Base-by-base conservation (phyloP, 192 early-diverging fungal genomes). In the Rhizophagus prolifer region DNA sequence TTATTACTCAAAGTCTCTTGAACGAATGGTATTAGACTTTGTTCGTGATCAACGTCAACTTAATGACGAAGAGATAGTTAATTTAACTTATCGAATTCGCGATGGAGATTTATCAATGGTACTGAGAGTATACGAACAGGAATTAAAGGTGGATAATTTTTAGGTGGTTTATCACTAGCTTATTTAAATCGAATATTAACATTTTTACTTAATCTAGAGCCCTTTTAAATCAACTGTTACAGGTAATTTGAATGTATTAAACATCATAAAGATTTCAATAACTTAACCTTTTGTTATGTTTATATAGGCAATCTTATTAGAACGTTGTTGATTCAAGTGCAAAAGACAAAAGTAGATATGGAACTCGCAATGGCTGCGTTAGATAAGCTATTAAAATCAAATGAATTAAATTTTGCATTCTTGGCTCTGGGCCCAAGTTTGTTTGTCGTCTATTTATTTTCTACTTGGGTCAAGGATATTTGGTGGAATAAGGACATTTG, bases 361-460 rank as follows among this genome's bases (percentile, higher is more conserved):
- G 95, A 94, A 46, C 82, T 95, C 9, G 94, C 95, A 19, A 96
- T 98, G 92, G 85, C 93, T 0, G 95, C 96, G 0, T 79, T 98
- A 26, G 95, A 98, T 81, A 95, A 97, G 78, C 88, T 98, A 26
- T 88, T 98, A 65, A 91, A 92, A 73, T 91, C 96, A 0, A 98
- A 98, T 81, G 96, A 98, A 79, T 90, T 98, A 72, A 98, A 98
- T 73, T 98, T 98, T 88, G 90, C 94, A 12, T 91, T 98, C 70
- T 79, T 98, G 68, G 94, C 92, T 2, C 86, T 94, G 1, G 86
- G 93, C 3, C 94, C 94, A 5, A 88, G 93, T 50, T 83, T 94
- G 8, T 38, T 91, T 60, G 73, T 91, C 4, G 78, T 88, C 1
- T 91, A 88, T 81, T 81, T 83, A 13, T 79, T 85, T 31, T 83